These are phyloP conservation scores for Didymella sp. DNA, from an alignment of 2,329 filamentous ascomycete species.

Conservation along the genomic window DNA sequence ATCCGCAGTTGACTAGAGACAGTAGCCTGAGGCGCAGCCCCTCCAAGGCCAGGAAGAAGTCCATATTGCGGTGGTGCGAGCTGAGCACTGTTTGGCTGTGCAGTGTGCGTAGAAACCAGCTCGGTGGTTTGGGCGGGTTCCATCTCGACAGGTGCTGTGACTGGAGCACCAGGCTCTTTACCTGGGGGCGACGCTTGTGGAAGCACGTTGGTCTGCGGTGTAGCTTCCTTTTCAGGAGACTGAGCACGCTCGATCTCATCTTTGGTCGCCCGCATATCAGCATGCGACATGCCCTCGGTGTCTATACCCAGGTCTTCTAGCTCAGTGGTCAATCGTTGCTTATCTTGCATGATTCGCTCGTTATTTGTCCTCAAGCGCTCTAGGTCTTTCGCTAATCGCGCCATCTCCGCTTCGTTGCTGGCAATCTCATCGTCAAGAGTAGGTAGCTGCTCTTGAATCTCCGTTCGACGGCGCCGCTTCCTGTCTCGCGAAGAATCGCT, in stretches of 20 bases:
- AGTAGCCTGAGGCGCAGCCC: not conserved
- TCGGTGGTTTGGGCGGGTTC: not conserved
- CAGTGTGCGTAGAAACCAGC: not conserved
- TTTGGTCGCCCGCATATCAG: slow-evolving; percentile 54
- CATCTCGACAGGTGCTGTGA: not conserved
- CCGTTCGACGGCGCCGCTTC: slow-evolving; percentile 51
- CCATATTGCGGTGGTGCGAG: not conserved
- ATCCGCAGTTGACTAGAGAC: not conserved
- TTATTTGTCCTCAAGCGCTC: slow-evolving; percentile 50
- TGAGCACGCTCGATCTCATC: slow-evolving; percentile 46
- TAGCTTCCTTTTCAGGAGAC: slow-evolving; percentile 18
- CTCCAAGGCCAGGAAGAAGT: slow-evolving; percentile 28
- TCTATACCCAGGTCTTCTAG: slow-evolving; percentile 58
- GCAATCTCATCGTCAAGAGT: slow-evolving; percentile 56
- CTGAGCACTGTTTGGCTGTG: not conserved
- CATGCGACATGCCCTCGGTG: slow-evolving; percentile 55
- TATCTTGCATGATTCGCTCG: slow-evolving; percentile 51
- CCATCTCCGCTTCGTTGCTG: slow-evolving; percentile 48
- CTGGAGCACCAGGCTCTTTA: not conserved
- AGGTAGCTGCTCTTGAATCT: slow-evolving; percentile 58
- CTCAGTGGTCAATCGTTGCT: slow-evolving; percentile 56
- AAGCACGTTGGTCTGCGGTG: not conserved
- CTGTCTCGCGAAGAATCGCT: slow-evolving; percentile 15
- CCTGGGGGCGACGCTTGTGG: not conserved
- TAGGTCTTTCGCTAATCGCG: slow-evolving; percentile 55